Evolutionary conservation across 1,139 yeast genomes (phyloP), one percentile per base, ranked within the genome.

Genomic region (Candida sp.): DNA sequence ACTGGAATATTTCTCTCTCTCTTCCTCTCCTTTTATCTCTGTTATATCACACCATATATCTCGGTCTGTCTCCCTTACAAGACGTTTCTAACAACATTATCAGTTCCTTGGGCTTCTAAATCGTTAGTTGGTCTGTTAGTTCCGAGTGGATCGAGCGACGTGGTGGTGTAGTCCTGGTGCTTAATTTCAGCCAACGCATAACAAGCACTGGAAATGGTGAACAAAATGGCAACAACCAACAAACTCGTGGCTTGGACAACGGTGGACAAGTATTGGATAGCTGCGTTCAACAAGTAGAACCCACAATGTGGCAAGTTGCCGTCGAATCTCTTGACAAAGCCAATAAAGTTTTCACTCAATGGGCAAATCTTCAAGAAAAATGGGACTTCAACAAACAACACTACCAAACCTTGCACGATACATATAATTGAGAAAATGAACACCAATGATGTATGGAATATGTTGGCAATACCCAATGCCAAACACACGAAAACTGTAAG

Each of bases 301-400:
- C 73, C 96, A 77, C 74, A 90, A 80, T 68, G 76, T 61, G 72
- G 93, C 70, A 78, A 75, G 60, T 77, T 77, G 48, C 75, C 81
- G 58, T 77, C 81, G 56, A 77, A 77, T 51, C 71, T 72, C 46
- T 68, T 64, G 50, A 77, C 68, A 54, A 77, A 77, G 49, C 61
- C 66, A 80, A 78, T 71, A 61, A 94, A 91, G 50, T 84, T 83
- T 52, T 92, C 97, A 44, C 97, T 90, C 64, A 96, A 81, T 28
- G 99, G 97, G 70, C 98, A 94, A 46, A 94, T 90, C 58, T 83
- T 86, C 61, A 94, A 78, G 59, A 94, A 75, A 67, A 94, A 92
- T 46, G 98, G 98, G 38, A 94, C 78, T 71, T 94, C 99, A 49
- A 94, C 93, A 66, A 96, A 90, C 44, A 93, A 75, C 46, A 94